These are phyloP conservation scores for Penicillium egyptiacum DNA, from an alignment of 495 filamentous ascomycete species.

Conservation along the genomic window DNA sequence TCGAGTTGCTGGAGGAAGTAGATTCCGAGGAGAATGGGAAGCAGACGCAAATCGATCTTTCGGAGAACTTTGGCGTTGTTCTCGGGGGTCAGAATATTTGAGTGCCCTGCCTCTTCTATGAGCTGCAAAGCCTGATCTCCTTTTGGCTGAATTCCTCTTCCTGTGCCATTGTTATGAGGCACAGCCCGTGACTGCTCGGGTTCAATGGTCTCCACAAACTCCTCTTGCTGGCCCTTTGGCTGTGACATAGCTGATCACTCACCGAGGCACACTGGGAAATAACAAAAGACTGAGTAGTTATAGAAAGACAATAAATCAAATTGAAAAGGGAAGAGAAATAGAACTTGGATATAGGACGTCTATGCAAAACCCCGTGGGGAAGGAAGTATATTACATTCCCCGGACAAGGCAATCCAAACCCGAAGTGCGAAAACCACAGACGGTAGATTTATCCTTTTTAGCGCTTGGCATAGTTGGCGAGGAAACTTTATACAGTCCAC, in stretches of 20 bases:
- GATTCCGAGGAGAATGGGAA: conserved; percentile 48
- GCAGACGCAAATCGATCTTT: conserved; percentile 54
- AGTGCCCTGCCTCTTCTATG: conserved; percentile 41
- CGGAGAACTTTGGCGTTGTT: conserved; percentile 54
- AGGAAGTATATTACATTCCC: conserved; percentile 23
- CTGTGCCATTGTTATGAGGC: conserved; percentile 1
- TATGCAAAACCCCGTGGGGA: conserved; percentile 38
- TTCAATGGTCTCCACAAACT: conserved; percentile 41
- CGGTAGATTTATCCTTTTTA: not conserved
- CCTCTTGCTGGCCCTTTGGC: conserved; percentile 36
- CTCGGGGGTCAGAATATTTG: conserved; percentile 48
- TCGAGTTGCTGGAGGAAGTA: conserved; percentile 57
- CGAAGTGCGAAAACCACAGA: conserved; percentile 15
- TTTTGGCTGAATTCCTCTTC: conserved; percentile 14
- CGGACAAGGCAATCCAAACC: conserved; percentile 20
- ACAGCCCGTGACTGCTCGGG: conserved; percentile 13
- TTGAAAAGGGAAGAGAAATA: not conserved
- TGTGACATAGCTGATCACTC: conserved; percentile 24
- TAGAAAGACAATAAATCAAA: not conserved
- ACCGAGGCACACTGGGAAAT: not conserved
- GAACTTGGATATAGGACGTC: conserved; percentile 9
- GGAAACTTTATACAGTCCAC: conserved; percentile 4
- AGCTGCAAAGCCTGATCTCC: conserved; percentile 49
- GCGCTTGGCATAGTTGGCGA: conserved; percentile 1
- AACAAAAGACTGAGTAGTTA: not conserved